A percentile compares a stretch with the other conserved stretches of the same genome.
Conservation (phyloP, 352 stramenopile genomes). For the Globisporangium solare region DNA sequence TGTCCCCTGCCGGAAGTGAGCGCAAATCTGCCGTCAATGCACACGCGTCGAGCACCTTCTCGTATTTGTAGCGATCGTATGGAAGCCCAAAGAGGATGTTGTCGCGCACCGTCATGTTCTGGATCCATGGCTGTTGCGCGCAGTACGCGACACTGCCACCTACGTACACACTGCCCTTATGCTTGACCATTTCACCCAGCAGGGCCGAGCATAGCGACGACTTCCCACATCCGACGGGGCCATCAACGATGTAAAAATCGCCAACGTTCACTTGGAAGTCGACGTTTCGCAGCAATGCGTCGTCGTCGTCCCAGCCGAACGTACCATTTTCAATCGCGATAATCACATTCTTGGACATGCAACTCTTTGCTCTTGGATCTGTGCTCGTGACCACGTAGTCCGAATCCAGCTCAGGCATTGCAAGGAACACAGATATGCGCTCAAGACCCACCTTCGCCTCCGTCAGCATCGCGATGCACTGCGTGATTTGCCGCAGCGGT, state of each 20-base stretch:
- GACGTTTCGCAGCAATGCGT: slow-evolving; percentile 37
- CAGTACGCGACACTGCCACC: slow-evolving; percentile 57
- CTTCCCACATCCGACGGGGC: slow-evolving; percentile 89
- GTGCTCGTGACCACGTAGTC: not conserved
- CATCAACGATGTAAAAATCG: slow-evolving; percentile 85
- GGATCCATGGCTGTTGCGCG: slow-evolving; percentile 38
- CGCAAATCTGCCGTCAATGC: slow-evolving; percentile 49
- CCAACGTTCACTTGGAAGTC: slow-evolving; percentile 60
- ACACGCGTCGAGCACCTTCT: slow-evolving; percentile 42
- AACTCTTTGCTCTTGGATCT: too few relatives aligned
- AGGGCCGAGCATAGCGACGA: slow-evolving; percentile 89
- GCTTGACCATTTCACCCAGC: slow-evolving; percentile 87
- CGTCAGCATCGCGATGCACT: not conserved
- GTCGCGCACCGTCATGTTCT: slow-evolving; percentile 13
- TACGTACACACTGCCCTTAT: slow-evolving; percentile 10
- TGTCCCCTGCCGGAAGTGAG: slow-evolving; percentile 51
- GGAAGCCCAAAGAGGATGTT: slow-evolving; percentile 91
- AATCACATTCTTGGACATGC: too few relatives aligned
- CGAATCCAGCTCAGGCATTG: slow-evolving; percentile 34
- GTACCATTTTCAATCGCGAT: too few relatives aligned
- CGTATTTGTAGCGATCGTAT: slow-evolving; percentile 36
- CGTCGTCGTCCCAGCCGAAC: too few relatives aligned
- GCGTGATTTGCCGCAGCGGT: slow-evolving; percentile 29
- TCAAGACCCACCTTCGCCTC: slow-evolving; percentile 4
- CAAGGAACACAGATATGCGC: slow-evolving; percentile 18